Evolutionary conservation across 2,329 filamentous ascomycete genomes (phyloP).

Genomic region (Hypocrella siamensis): DNA sequence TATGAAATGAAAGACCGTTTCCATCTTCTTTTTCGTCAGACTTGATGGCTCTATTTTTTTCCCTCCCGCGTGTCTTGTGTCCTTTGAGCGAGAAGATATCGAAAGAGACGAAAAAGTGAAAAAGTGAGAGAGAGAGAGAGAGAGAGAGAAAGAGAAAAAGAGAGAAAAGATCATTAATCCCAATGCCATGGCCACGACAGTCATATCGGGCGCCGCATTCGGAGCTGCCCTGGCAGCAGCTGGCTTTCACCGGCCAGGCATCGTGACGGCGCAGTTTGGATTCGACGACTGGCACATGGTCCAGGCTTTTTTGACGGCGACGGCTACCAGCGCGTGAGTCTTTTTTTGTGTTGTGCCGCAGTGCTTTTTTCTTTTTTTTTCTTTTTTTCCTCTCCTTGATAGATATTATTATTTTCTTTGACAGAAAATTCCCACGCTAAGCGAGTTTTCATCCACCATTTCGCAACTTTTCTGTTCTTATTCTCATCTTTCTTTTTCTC

Average conservation of each 20-base stretch:
- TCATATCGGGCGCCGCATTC: conserved; percentile 38
- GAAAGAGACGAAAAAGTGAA: too few species aligned
- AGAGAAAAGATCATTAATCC: not conserved
- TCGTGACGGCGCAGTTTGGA: conserved; percentile 45
- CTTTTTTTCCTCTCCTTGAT: not conserved
- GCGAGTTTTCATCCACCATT: too few species aligned
- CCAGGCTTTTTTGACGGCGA: conserved; percentile 46
- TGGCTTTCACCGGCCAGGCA: conserved; percentile 42
- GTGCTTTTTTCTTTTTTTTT: not conserved
- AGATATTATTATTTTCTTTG: not conserved
- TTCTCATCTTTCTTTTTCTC: not conserved
- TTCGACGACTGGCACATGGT: conserved; percentile 50
- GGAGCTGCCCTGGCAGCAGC: conserved; percentile 44
- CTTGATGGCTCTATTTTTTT: too few species aligned
- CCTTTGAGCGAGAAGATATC: too few species aligned
- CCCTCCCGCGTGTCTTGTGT: too few species aligned
- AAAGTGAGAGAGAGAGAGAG: too few species aligned
- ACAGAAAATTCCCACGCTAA: too few species aligned
- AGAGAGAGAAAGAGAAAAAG: not conserved
- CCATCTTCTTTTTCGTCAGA: too few species aligned
- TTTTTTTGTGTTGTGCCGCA: not conserved
- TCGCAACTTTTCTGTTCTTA: not conserved
- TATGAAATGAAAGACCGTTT: not conserved
- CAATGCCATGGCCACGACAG: not conserved
- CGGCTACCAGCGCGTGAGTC: conserved; percentile 44